A percentile compares a stretch with the other conserved stretches of the same genome.
These are phyloP conservation scores for Argentina anserina DNA, from an alignment of 306 rosid species.

Conservation along the genomic window DNA sequence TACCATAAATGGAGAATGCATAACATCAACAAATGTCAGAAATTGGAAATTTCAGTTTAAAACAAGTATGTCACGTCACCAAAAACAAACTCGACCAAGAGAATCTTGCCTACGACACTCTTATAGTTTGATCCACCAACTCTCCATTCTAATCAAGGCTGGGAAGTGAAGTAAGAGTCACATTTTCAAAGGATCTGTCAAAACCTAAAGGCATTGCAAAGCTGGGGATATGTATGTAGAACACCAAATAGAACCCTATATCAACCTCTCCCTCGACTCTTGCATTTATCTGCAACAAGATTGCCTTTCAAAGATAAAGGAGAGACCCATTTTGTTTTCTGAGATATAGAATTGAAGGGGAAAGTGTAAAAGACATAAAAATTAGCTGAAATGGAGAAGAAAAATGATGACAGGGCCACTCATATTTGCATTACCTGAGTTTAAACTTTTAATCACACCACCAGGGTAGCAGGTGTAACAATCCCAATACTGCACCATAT, in stretches of 20 bases:
- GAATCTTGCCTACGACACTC: background rate
- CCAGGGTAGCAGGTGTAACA: constrained; percentile 35
- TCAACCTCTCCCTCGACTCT: constrained; percentile 38
- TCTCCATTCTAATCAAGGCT: constrained; percentile 8
- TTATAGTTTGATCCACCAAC: constrained; percentile 6
- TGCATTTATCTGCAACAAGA: constrained; percentile 40
- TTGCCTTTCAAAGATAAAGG: constrained; percentile 32
- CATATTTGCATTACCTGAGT: constrained; percentile 46
- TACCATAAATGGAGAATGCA: background rate
- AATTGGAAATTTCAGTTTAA: background rate
- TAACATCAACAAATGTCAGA: background rate
- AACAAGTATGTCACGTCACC: background rate
- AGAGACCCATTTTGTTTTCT: constrained; percentile 32
- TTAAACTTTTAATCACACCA: constrained; percentile 12
- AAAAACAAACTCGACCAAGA: constrained; percentile 12
- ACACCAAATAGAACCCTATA: constrained; percentile 31
- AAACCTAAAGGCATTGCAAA: constrained; percentile 8
- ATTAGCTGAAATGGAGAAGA: constrained; percentile 20
- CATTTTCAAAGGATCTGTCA: background rate
- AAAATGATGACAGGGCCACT: constrained; percentile 35
- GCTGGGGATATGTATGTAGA: constrained; percentile 12
- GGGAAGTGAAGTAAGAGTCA: background rate
- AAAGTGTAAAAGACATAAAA: constrained; percentile 29
- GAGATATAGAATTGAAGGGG: constrained; percentile 39
- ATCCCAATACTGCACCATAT: constrained; percentile 32